These are phyloP conservation scores for Mollisia scopiformis DNA, from an alignment of 2,329 filamentous ascomycete species.

Conservation along the genomic window DNA sequence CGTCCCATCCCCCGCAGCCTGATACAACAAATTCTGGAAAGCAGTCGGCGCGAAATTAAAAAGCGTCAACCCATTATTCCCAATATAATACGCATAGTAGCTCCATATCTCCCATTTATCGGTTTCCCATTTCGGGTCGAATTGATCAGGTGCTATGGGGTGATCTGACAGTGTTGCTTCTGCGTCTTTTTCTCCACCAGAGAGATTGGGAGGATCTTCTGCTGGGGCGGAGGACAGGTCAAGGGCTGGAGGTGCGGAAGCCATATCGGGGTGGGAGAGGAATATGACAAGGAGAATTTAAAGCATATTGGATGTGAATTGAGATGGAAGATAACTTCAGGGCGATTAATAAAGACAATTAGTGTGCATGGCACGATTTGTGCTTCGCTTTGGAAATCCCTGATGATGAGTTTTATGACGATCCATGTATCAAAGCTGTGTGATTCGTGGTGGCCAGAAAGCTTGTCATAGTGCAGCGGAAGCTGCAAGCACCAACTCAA, in stretches of 20 bases:
- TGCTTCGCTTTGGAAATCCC: neutral
- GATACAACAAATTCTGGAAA: constrained; percentile 65
- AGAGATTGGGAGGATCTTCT: constrained; percentile 17
- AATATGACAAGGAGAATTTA: neutral
- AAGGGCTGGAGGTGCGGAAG: constrained; percentile 17
- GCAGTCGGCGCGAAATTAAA: constrained; percentile 62
- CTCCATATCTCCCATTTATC: constrained; percentile 58
- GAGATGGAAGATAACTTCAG: neutral
- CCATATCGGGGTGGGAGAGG: constrained; percentile 14
- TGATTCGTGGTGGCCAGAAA: constrained; percentile 5
- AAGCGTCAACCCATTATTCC: constrained; percentile 62
- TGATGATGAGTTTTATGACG: neutral
- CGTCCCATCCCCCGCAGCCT: constrained; percentile 58
- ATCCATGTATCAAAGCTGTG: neutral
- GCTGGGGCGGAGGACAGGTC: constrained; percentile 19
- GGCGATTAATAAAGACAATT: too few species aligned
- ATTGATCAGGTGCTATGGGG: constrained; percentile 54
- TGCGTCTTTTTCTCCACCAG: neutral
- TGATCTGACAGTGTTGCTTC: neutral
- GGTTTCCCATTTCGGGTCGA: constrained; percentile 55
- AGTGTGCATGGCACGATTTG: neutral
- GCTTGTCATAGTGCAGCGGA: neutral
- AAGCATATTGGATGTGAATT: neutral
- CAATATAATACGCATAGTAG: constrained; percentile 66
- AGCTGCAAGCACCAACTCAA: neutral